Conservation (phyloP, 2,329 filamentous ascomycete genomes). For the Diaporthe helianthi region DNA sequence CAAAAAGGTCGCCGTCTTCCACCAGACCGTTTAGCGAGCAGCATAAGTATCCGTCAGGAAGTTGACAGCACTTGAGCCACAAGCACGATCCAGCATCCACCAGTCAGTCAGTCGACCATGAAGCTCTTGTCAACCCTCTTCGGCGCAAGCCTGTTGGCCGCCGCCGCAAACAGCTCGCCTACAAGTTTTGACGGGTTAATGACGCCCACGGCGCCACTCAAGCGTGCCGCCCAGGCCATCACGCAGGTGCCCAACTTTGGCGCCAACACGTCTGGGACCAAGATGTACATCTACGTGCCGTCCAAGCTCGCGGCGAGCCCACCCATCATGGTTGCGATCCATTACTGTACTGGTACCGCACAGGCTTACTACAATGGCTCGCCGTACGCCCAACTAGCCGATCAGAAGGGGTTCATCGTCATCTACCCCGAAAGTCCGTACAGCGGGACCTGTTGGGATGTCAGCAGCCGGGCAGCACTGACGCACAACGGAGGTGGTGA, state of each 20-base stretch:
- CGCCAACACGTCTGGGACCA: constrained; percentile 37
- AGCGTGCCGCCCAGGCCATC: constrained; percentile 34
- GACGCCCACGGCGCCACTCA: constrained; percentile 35
- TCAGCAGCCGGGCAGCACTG: constrained; percentile 57
- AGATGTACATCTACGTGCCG: constrained; percentile 46
- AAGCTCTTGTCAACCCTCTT: constrained; percentile 6
- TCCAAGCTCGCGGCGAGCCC: constrained; percentile 46
- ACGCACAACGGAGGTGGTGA: constrained; percentile 60
- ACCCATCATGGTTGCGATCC: constrained; percentile 60
- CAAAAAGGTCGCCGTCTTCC: background rate
- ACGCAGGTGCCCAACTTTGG: constrained; percentile 40
- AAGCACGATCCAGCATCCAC: background rate
- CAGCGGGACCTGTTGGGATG: constrained; percentile 64
- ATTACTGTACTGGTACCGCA: constrained; percentile 41
- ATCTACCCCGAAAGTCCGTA: constrained; percentile 54
- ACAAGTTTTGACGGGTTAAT: constrained; percentile 37
- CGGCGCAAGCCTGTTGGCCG: constrained; percentile 33
- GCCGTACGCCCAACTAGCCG: constrained; percentile 60
- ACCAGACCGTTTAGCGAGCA: no score
- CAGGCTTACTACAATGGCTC: constrained; percentile 57
- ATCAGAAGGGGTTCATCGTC: constrained; percentile 62
- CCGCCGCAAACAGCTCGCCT: constrained; percentile 32
- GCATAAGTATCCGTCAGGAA: background rate
- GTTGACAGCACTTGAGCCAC: no score
- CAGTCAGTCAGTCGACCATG: no score